Conservation (phyloP, 768 basidiomycete species). For the Leucogyrophana mollusca region DNA sequence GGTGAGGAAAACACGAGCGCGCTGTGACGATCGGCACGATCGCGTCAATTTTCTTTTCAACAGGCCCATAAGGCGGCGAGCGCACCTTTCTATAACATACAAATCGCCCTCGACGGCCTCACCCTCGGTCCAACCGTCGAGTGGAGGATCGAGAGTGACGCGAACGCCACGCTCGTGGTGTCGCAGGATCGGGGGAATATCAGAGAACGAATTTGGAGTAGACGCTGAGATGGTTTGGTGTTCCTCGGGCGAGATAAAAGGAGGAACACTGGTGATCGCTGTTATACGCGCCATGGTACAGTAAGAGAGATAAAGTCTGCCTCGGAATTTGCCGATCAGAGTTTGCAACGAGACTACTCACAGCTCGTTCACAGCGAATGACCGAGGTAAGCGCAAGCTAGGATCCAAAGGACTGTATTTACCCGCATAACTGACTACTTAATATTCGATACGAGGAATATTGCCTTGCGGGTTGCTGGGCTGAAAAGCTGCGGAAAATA, state of each 20-base stretch:
- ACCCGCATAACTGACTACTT: too few species aligned
- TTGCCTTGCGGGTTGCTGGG: too few species aligned
- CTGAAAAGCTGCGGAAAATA: too few species aligned
- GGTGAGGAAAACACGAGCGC: conserved; percentile 72
- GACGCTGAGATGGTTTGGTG: conserved; percentile 66
- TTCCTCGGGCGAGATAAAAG: conserved; percentile 59
- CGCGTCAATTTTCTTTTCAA: conserved; percentile 1
- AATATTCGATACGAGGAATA: too few species aligned
- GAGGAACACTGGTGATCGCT: conserved; percentile 41
- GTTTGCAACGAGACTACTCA: neutral
- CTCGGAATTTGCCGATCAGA: neutral
- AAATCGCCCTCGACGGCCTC: conserved; percentile 64
- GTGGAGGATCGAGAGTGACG: conserved; percentile 65
- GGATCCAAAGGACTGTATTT: too few species aligned
- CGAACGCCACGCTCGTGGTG: conserved; percentile 73
- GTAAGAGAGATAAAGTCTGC: neutral
- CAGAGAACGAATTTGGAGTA: conserved; percentile 81
- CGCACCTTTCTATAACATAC: conserved; percentile 84
- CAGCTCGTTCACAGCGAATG: neutral
- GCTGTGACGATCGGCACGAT: conserved; percentile 35
- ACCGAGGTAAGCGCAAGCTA: too few species aligned
- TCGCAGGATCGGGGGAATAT: conserved; percentile 81
- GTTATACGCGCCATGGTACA: conserved; percentile 19
- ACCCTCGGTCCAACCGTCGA: conserved; percentile 54
- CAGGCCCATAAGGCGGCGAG: conserved; percentile 6